Base-by-base conservation (phyloP, 805 yeast species). In the Maudiozyma turicensis region DNA sequence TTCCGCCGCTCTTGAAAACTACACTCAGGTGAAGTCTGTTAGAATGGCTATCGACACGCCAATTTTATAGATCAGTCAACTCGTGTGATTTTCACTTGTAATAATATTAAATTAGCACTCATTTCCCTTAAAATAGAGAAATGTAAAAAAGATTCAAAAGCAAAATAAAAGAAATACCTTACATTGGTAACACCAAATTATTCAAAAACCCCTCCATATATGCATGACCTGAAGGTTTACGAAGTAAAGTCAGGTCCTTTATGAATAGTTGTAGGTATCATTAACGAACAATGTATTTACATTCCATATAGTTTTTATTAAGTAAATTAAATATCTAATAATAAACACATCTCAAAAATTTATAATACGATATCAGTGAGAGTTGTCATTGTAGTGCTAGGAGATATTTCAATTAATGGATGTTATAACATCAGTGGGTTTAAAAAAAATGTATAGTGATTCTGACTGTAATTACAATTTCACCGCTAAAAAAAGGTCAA, bases 21-120 rank as follows among this genome's bases (percentile, higher is more conserved):
- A 89, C 75, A 81, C 87, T 54, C 95, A 87, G 68, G 76, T 74
- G 56, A 91, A 90, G 76, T 84, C 96, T 46, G 95, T 90, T 50
- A 61, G 58, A 53, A 54, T 54, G 54, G 49, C 53, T 6, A 46
- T 54, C n/a, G 50, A 50, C 9, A 50, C 46, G 5, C 47, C 46
- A 31, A 14, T 29, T n/a, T 39, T 42, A 29, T 31, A 37, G n/a
- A 31, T 15, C 11, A 34, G 10, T 33, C n/a, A 44, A 14, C 11
- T 15, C 42, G 20, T 28, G 4, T 20, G 26, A 20, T 20, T 20
- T 20, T 20, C 26, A 20, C 26, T 20, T 20, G 26, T 20, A 20
- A 20, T 20, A 20, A 32, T 8, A 32, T 8, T 32, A 32, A 32
- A 8, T 32, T 32, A 32, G 13, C 35, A 8, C 35, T 9, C 35